phyloP scores from a whole-genome alignment of 805 yeast genomes.

The Barnettozyma californica region DNA sequence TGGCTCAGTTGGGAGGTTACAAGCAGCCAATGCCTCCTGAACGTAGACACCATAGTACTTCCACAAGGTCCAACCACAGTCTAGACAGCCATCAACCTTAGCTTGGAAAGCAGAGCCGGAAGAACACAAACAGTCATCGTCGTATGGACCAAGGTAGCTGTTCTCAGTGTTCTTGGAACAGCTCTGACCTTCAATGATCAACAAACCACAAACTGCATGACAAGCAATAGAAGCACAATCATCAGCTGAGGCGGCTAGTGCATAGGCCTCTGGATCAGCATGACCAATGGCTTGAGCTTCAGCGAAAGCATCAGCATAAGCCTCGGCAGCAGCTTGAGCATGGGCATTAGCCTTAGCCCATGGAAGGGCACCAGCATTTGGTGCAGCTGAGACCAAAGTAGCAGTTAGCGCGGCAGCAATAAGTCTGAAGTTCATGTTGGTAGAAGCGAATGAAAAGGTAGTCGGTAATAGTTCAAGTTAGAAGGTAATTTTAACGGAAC shows the following conservation, averaged over 20 bases:
- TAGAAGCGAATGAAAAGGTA: neutral
- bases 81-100: constrained; percentile 27
- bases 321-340: constrained; percentile 17
- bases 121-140: constrained; percentile 22
- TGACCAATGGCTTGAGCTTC: constrained; percentile 18
- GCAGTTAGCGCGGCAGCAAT: constrained; percentile 7
- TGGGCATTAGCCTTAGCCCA: constrained; percentile 19
- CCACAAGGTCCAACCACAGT: constrained; percentile 37
- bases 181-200: constrained; percentile 28
- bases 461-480: no score
- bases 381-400: constrained; percentile 8
- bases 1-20: constrained; percentile 26
- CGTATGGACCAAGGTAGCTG: constrained; percentile 19
- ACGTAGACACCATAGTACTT: constrained; percentile 28
- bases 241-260: constrained; percentile 19
- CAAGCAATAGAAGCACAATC: constrained; percentile 28
- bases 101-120: constrained; percentile 15
- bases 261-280: constrained; percentile 20
- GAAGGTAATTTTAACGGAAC: no score
- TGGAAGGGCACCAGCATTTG: constrained; percentile 15
- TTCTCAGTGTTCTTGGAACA: constrained; percentile 27
- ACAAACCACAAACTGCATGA: constrained; percentile 31
- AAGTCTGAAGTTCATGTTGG: constrained; percentile 1
- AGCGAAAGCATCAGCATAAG: constrained; percentile 19
- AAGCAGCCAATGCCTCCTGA: constrained; percentile 24